These are phyloP conservation scores for Huntiella omanensis DNA, from an alignment of 2,329 filamentous ascomycete species.

Conservation along the genomic window DNA sequence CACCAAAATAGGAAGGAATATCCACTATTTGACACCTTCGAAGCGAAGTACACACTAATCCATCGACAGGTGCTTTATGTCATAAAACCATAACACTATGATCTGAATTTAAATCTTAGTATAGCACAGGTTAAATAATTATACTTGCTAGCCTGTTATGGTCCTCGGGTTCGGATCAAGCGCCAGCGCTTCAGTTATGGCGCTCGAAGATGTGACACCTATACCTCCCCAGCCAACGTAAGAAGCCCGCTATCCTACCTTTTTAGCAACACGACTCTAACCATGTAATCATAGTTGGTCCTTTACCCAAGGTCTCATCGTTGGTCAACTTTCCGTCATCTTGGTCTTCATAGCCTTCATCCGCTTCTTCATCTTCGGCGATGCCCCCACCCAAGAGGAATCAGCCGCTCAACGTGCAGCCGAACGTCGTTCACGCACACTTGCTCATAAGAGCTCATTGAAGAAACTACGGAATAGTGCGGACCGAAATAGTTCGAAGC, in stretches of 20 bases:
- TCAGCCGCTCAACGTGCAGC: slow-evolving; percentile 59
- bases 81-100: no score
- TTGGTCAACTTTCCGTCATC: slow-evolving; percentile 85
- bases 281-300: slow-evolving; percentile 39
- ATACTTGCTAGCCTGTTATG: slow-evolving; percentile 6
- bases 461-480: slow-evolving; percentile 36
- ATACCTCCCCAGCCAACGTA: slow-evolving; percentile 27
- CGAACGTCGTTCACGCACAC: slow-evolving; percentile 51
- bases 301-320: slow-evolving; percentile 82
- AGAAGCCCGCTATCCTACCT: slow-evolving; percentile 14
- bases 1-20: no score
- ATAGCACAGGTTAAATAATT: no score
- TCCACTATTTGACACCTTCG: no score
- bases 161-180: slow-evolving; percentile 1
- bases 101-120: no score
- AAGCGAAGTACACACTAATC: no score
- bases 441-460: slow-evolving; percentile 58
- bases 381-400: slow-evolving; percentile 66
- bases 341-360: slow-evolving; percentile 87
- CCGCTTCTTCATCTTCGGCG: slow-evolving; percentile 99
- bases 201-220: slow-evolving; percentile 5
- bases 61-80: no score
- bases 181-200: slow-evolving; percentile 8
- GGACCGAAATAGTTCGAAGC: slow-evolving; percentile 2
- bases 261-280: not conserved